Conservation (phyloP, 2,329 filamentous ascomycete species). For the Ilyonectria mors-panacis region DNA sequence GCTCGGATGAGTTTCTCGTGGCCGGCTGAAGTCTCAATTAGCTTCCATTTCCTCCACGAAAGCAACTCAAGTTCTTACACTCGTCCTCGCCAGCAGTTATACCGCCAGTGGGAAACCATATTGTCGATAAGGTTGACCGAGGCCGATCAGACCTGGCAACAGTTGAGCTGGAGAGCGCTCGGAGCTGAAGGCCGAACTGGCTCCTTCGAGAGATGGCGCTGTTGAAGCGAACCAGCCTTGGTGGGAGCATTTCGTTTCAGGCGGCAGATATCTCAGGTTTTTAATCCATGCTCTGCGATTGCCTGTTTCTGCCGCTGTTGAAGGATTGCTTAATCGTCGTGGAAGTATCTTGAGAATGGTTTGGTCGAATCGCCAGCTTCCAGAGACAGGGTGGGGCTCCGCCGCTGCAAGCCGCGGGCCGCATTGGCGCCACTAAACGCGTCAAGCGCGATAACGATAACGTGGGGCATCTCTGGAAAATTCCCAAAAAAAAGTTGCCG, state of each 20-base stretch:
- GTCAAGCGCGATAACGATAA: conserved; percentile 35
- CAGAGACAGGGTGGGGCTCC: conserved; percentile 21
- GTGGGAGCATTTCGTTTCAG: conserved; percentile 34
- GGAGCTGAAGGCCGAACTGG: conserved; percentile 29
- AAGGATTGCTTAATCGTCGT: conserved; percentile 2
- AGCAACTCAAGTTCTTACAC: conserved; percentile 54
- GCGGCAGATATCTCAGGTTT: neutral
- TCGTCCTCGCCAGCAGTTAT: conserved; percentile 71
- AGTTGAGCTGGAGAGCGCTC: conserved; percentile 42
- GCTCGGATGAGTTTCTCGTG: conserved; percentile 78
- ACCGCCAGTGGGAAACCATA: conserved; percentile 85
- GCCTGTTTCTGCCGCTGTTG: neutral
- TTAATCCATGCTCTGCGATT: conserved; percentile 12
- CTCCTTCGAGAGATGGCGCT: conserved; percentile 27
- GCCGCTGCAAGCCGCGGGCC: conserved; percentile 10
- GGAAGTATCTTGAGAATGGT: conserved; percentile 14
- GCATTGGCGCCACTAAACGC: conserved; percentile 36
- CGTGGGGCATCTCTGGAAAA: conserved; percentile 37
- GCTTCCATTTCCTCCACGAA: conserved; percentile 1
- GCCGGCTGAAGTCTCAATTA: conserved; percentile 63
- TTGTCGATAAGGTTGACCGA: conserved; percentile 71
- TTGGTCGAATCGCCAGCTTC: conserved; percentile 28
- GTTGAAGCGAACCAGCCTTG: conserved; percentile 33
- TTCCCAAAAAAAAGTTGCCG: conserved; percentile 47
- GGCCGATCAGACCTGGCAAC: conserved; percentile 53